phyloP scores from a whole-genome alignment of 768 basidiomycete species.

The Kwoniella botswanensis region DNA sequence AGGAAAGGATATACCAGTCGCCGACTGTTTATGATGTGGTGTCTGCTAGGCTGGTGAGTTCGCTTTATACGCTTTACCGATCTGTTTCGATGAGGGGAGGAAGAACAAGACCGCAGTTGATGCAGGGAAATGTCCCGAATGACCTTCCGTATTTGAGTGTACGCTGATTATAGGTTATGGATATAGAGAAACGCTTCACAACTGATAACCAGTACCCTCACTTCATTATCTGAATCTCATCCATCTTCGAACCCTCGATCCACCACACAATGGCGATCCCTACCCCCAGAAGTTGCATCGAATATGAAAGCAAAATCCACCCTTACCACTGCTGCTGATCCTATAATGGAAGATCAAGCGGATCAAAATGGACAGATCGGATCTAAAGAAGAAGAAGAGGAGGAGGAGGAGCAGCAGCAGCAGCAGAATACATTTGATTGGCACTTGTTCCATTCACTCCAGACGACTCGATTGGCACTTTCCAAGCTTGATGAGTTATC shows the following conservation, averaged over 20 bases:
- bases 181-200: constrained; percentile 43
- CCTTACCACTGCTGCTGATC: not conserved
- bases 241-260: constrained; percentile 48
- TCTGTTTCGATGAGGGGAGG: not conserved
- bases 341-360: not conserved
- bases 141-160: no score
- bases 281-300: constrained; percentile 28
- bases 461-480: constrained; percentile 31
- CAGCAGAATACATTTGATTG: constrained; percentile 29
- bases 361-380: not conserved
- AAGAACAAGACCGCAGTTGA: not conserved
- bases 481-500: constrained; percentile 26
- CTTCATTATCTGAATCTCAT: constrained; percentile 34
- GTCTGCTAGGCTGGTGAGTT: constrained; percentile 41
- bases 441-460: constrained; percentile 41
- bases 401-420: not conserved
- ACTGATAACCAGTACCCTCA: constrained; percentile 41
- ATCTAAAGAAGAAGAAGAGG: constrained; percentile 5
- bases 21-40: constrained; percentile 48
- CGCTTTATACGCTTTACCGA: no score
- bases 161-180: not conserved
- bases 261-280: constrained; percentile 41
- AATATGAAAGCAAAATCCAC: not conserved
- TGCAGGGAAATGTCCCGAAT: no score
- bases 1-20: constrained; percentile 48